Evolutionary conservation across 1,284 basidiomycete genomes (phyloP), one percentile per base, ranked within the genome.

Genomic region (Ceratobasidium sp.): DNA sequence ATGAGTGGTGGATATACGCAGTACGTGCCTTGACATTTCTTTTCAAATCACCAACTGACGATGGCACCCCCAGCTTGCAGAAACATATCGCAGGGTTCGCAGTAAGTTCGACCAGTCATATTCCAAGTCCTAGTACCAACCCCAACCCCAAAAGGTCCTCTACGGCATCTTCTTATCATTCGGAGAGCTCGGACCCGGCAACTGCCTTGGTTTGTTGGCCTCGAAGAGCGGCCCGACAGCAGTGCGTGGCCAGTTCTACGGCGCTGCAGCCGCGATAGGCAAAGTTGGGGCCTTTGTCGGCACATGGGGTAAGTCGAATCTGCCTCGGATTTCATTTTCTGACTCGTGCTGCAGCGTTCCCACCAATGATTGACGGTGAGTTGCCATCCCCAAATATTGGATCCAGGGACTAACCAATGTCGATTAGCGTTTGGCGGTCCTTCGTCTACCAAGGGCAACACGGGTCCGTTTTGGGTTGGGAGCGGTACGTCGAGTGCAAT

Each of bases 151-250:
- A 54, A 75, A 90, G 85, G 89, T 96, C 59, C 86, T 98, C 10
- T 98, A 97, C 82, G 96, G 96, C 10, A 90, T 98, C 74, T 99
- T 98, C 89, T 83, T 97, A 77, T 91, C 90, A 80, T 93, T 95
- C 79, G 96, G 95, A 66, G 95, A 96, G 85, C 14, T 67, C 87
- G 91, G 91, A 30, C 93, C 94, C 46, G 94, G 94, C 62, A 95
- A 96, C 85, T 92, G 91, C 80, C 86, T 95, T 50, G 93, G 93
- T 80, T 87, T 96, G 48, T 87, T 97, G 78, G 95, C 95, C 7
- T 88, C 91, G 77, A 97, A 97, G 86, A 90, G 88, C 1, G 91
- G 93, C 76, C 94, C 95, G 1, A 96, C 95, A 0, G 94, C 94
- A 27, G 88, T 95, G 65, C 92, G 96, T 80, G 95, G 95, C 1